Evolutionary conservation across 2,329 filamentous ascomycete genomes (phyloP).

Genomic region (Colletotrichum paranaense): DNA sequence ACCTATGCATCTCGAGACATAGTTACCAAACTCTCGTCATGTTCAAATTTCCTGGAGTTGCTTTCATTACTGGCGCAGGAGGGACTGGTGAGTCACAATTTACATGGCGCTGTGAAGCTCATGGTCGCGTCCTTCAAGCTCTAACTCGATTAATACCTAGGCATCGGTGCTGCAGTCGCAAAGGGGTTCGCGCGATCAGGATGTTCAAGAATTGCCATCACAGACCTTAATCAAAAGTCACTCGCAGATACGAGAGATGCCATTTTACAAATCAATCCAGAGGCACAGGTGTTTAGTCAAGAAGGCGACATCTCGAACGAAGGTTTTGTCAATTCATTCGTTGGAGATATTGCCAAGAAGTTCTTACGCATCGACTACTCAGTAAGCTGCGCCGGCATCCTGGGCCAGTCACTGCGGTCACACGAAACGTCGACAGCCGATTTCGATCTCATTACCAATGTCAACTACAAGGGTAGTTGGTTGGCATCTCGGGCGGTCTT

Average conservation of each 20-base stretch:
- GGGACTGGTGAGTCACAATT: constrained; percentile 51
- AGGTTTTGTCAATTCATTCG: constrained; percentile 52
- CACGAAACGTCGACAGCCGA: constrained; percentile 57
- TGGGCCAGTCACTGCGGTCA: constrained; percentile 54
- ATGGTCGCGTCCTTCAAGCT: not conserved
- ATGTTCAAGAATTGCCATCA: constrained; percentile 63
- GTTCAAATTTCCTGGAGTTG: constrained; percentile 54
- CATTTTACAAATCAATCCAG: constrained; percentile 47
- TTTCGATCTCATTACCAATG: constrained; percentile 64
- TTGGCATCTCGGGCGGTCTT: constrained; percentile 57
- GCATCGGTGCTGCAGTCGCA: constrained; percentile 66
- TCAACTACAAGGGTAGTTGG: constrained; percentile 67
- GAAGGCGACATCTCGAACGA: constrained; percentile 62
- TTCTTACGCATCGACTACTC: constrained; percentile 66
- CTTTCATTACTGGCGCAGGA: constrained; percentile 59
- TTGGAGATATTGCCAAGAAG: constrained; percentile 41
- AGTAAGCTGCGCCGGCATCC: constrained; percentile 66
- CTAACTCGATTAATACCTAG: constrained; percentile 42
- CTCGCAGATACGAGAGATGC: constrained; percentile 49
- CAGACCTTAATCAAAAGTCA: constrained; percentile 58
- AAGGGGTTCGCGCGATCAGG: constrained; percentile 61
- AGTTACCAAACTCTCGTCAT: not conserved
- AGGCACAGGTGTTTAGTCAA: constrained; percentile 44
- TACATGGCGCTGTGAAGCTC: not conserved
- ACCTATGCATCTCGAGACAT: not conserved